phyloP scores from a whole-genome alignment of 345 rosid genomes.

The Eucalyptus pauciflora region DNA sequence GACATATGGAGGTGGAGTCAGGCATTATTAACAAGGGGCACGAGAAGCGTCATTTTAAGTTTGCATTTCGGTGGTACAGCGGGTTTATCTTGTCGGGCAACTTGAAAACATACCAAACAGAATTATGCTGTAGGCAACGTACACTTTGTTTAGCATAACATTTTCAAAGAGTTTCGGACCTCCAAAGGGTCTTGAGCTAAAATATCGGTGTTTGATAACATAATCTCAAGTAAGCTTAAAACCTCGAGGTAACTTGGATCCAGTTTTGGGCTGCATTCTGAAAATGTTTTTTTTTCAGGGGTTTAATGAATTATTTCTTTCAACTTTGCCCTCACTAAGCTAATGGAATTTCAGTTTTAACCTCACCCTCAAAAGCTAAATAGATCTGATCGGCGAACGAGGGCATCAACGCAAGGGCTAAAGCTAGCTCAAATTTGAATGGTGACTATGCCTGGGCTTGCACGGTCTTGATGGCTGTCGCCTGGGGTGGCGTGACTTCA shows the following conservation, averaged over 20 bases:
- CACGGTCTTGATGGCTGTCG: neutral
- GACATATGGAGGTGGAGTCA: neutral
- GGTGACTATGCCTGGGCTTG: neutral
- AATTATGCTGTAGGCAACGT: neutral
- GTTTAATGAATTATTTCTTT: neutral
- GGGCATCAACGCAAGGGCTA: neutral
- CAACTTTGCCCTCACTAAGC: neutral
- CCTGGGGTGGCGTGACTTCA: neutral
- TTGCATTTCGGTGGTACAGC: neutral
- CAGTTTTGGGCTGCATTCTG: neutral
- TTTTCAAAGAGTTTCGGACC: neutral
- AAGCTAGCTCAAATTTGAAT: neutral
- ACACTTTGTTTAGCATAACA: neutral
- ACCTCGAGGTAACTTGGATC: neutral
- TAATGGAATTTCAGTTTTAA: neutral
- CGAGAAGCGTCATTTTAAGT: neutral
- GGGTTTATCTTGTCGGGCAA: neutral
- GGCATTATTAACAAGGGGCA: neutral
- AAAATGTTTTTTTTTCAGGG: neutral
- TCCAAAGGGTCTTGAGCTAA: neutral
- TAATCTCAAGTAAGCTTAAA: neutral
- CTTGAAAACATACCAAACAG: neutral
- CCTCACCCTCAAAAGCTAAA: neutral
- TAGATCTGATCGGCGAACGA: neutral
- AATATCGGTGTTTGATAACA: neutral